phyloP scores from a whole-genome alignment of 768 basidiomycete species.

The Austroboletus festivus region DNA sequence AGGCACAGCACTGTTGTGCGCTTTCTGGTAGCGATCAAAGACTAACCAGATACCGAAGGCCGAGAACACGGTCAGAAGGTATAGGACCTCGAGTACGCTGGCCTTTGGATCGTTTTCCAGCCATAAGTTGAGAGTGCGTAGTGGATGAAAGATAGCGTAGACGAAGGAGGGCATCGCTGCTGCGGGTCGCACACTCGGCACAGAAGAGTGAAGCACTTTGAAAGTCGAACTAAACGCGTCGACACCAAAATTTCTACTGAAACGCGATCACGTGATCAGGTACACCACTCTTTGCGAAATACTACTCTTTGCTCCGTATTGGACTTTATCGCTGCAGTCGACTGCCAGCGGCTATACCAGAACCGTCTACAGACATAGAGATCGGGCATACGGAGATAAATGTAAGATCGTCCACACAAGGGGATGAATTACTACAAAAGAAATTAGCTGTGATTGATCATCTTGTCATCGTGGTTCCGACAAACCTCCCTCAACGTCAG shows the following conservation, averaged over 20 bases:
- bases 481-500: not conserved
- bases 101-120: conserved; percentile 47
- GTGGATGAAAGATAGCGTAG: conserved; percentile 46
- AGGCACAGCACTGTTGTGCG: conserved; percentile 67
- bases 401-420: too few species aligned
- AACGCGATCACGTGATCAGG: conserved; percentile 22
- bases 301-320: too few species aligned
- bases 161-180: conserved; percentile 31
- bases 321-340: too few species aligned
- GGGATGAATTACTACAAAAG: not conserved
- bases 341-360: too few species aligned
- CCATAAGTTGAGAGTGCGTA: conserved; percentile 47
- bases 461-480: not conserved
- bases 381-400: too few species aligned
- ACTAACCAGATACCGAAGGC: conserved; percentile 80
- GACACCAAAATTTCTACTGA: conserved; percentile 3
- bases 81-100: conserved; percentile 58
- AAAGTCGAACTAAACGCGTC: conserved; percentile 7
- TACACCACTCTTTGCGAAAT: too few species aligned
- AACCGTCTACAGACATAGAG: too few species aligned
- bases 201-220: not conserved
- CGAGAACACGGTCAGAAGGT: conserved; percentile 66
- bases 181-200: conserved; percentile 2
- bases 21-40: conserved; percentile 68
- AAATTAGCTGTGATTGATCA: not conserved